These are phyloP conservation scores for Carex parvula DNA, from an alignment of 176 grass and related monocot genomes.

Conservation along the genomic window DNA sequence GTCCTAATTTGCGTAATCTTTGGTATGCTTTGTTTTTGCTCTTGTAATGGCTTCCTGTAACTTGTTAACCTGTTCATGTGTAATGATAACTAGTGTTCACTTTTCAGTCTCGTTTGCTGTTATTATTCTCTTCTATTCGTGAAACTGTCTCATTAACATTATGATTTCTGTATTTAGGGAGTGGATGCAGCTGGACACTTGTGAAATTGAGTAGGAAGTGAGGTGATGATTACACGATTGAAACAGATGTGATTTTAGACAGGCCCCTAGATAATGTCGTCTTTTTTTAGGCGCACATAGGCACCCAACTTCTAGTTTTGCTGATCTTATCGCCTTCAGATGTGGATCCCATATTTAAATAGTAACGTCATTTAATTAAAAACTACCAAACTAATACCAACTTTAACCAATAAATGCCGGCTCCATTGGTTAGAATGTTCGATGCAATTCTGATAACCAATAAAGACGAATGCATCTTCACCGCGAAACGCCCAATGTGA, in stretches of 20 bases:
- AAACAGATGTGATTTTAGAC: no score
- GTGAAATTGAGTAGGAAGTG: no score
- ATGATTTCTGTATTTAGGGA: background rate
- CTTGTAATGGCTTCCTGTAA: background rate
- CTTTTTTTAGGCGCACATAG: no score
- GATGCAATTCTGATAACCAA: background rate
- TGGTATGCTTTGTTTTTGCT: conserved; percentile 10
- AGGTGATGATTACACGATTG: no score
- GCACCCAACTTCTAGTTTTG: no score
- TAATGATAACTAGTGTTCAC: conserved; percentile 4
- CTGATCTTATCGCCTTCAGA: no score
- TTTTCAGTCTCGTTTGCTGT: background rate
- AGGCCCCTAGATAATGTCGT: no score
- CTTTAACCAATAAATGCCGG: background rate
- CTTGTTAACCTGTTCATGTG: conserved; percentile 11
- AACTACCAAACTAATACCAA: background rate
- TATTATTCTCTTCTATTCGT: background rate
- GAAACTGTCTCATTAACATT: background rate
- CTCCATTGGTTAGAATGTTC: background rate
- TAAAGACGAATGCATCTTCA: background rate
- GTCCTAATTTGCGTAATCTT: conserved; percentile 5
- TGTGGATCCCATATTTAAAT: no score
- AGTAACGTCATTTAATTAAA: no score
- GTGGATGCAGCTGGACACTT: no score
- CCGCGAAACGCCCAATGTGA: background rate